Conservation (phyloP, 2,329 filamentous ascomycete species). For the Coniosporium tulheliwenetii region DNA sequence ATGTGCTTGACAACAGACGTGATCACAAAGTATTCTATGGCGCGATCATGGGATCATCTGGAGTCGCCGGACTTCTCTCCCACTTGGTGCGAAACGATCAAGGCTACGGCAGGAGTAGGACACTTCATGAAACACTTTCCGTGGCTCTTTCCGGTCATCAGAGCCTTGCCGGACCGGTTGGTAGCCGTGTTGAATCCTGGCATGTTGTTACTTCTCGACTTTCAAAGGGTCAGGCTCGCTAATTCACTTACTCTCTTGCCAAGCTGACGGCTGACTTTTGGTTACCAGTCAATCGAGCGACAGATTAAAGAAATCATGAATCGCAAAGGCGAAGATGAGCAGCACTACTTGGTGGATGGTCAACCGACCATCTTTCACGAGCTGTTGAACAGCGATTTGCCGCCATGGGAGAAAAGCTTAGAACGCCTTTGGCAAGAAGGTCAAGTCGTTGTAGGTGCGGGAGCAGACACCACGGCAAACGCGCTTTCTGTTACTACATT, state of each 20-base stretch:
- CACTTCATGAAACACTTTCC: conserved; percentile 1
- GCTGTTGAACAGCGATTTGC: conserved; percentile 6
- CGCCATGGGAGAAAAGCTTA: not conserved
- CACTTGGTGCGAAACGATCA: conserved; percentile 7
- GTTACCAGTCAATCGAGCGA: no score
- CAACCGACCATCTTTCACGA: conserved; percentile 8
- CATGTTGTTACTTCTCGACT: no score
- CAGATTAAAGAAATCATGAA: no score
- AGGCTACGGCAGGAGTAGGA: conserved; percentile 5
- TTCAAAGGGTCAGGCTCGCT: no score
- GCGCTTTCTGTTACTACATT: conserved; percentile 7
- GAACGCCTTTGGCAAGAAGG: conserved; percentile 9
- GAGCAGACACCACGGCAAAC: conserved; percentile 9
- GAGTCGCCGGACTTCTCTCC: conserved; percentile 1
- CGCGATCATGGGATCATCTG: conserved; percentile 9
- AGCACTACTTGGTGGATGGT: no score
- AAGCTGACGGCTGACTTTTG: no score
- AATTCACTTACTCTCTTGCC: no score
- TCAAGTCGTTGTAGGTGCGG: conserved; percentile 10
- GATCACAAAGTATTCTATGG: conserved; percentile 21
- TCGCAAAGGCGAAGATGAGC: no score
- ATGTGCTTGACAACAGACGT: conserved; percentile 18
- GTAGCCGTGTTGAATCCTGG: no score
- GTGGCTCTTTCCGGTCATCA: no score
- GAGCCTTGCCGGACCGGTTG: no score